Conservation (phyloP, 305 asterid genomes). For the Solanum hybrid region DNA sequence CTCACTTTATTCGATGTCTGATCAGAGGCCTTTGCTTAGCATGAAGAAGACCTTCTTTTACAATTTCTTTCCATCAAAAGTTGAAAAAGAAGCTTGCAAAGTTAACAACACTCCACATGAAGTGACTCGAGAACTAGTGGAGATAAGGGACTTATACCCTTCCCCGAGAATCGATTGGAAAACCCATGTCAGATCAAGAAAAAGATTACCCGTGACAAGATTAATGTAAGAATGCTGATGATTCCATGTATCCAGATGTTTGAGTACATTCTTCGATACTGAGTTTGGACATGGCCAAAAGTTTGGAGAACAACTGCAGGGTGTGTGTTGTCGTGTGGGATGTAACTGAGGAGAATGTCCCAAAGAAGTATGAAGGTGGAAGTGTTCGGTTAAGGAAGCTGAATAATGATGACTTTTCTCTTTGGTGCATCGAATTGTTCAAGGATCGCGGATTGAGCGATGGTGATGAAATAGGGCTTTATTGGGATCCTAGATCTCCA, state of each 20-base stretch:
- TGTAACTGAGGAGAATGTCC: conserved; percentile 16
- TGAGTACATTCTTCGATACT: conserved; percentile 28
- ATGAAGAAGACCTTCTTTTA: conserved; percentile 13
- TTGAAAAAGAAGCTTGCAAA: conserved; percentile 9
- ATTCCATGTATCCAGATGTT: conserved; percentile 29
- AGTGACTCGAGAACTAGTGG: conserved; percentile 15
- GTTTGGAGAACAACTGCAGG: conserved; percentile 18
- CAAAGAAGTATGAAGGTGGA: conserved; percentile 19
- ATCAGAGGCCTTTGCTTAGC: neutral
- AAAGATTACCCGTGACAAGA: conserved; percentile 18
- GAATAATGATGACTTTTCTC: conserved; percentile 15
- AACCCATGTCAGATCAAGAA: conserved; percentile 41
- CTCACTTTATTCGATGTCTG: neutral
- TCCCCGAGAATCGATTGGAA: neutral
- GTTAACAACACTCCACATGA: neutral
- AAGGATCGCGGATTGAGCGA: conserved; percentile 14
- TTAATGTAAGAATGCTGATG: conserved; percentile 12
- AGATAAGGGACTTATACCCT: conserved; percentile 33
- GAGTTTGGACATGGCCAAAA: conserved; percentile 16
- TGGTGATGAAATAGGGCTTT: conserved; percentile 32
- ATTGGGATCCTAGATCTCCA: neutral
- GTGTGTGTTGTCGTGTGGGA: conserved; percentile 34
- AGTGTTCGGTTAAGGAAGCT: conserved; percentile 13
- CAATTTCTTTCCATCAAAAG: conserved; percentile 29
- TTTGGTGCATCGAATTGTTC: neutral